phyloP scores from a whole-genome alignment of 2,329 filamentous ascomycete genomes.

The Beauveria asiatica region DNA sequence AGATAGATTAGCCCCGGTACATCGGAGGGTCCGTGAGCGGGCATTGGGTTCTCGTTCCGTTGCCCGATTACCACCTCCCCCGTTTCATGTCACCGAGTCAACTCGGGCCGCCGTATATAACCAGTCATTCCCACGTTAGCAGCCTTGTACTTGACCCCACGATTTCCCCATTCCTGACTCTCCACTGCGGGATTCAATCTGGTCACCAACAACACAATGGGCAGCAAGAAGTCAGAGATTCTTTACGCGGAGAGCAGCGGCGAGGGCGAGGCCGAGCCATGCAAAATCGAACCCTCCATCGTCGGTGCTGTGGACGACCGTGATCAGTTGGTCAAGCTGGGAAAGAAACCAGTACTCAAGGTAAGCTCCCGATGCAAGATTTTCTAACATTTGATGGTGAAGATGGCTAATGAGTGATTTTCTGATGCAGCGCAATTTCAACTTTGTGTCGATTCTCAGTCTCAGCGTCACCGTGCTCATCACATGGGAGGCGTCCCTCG shows the following conservation, averaged over 20 bases:
- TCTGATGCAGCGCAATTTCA: constrained; percentile 30
- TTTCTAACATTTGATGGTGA: background rate
- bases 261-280: background rate
- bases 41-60: background rate
- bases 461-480: constrained; percentile 38
- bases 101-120: background rate
- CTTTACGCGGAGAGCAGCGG: background rate
- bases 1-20: background rate
- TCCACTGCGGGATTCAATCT: background rate
- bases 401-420: background rate
- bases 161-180: background rate
- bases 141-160: background rate
- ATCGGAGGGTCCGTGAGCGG: background rate
- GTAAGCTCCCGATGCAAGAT: background rate
- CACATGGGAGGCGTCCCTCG: constrained; percentile 36
- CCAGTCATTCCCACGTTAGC: background rate
- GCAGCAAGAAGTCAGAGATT: background rate
- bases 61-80: background rate
- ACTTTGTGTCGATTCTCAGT: constrained; percentile 35
- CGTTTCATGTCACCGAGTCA: background rate
- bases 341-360: constrained; percentile 8
- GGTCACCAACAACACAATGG: background rate
- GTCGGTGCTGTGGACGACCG: background rate
- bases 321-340: constrained; percentile 8
- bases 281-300: background rate